phyloP scores from a whole-genome alignment of 1,139 yeast species.

The Petasospora fabianii region DNA sequence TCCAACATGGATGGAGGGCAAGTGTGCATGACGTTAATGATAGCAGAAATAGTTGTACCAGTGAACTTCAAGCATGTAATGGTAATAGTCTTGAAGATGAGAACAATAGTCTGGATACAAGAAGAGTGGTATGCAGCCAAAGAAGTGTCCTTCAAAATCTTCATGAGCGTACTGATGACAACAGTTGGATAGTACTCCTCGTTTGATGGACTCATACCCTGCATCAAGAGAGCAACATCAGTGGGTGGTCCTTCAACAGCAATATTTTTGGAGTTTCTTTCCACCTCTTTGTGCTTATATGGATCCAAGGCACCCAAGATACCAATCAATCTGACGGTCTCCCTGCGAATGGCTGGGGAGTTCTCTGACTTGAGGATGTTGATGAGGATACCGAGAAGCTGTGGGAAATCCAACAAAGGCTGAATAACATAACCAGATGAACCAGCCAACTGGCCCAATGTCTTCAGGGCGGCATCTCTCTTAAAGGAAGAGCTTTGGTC shows the following conservation, averaged over 20 bases:
- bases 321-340: constrained; percentile 85
- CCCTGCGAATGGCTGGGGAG: constrained; percentile 70
- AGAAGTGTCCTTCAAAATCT: constrained; percentile 79
- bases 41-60: constrained; percentile 84
- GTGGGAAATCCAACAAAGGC: constrained; percentile 89
- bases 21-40: constrained; percentile 77
- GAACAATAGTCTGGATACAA: constrained; percentile 87
- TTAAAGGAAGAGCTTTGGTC: constrained; percentile 86
- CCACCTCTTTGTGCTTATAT: constrained; percentile 89
- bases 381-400: constrained; percentile 74
- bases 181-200: constrained; percentile 97
- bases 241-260: constrained; percentile 83
- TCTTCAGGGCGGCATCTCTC: constrained; percentile 83
- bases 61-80: constrained; percentile 83
- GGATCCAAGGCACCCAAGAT: constrained; percentile 97
- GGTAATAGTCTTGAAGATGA: constrained; percentile 85
- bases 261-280: constrained; percentile 59
- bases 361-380: constrained; percentile 79
- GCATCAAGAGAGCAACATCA: constrained; percentile 86
- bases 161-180: constrained; percentile 80
- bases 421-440: constrained; percentile 94
- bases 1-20: constrained; percentile 83
- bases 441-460: constrained; percentile 84
- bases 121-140: constrained; percentile 83
- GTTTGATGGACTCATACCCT: constrained; percentile 89